Base-by-base conservation (phyloP, 176 grass and related monocot species). In the Guadua angustifolia region DNA sequence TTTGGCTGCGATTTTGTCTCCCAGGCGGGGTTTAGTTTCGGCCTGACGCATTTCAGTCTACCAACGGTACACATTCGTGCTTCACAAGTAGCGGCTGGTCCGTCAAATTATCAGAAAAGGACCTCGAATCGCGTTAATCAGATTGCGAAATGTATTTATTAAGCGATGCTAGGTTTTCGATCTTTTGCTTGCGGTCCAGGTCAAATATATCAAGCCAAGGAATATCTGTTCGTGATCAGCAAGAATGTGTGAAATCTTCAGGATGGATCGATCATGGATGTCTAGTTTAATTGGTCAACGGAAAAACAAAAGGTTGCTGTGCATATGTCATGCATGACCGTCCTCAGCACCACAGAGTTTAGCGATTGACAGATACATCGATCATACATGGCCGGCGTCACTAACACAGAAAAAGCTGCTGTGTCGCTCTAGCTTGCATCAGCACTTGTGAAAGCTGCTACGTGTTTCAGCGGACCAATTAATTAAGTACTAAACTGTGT, bases 1-100 rank as follows among this genome's bases (percentile, higher is more conserved):
- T 61, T 36, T 36, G 35, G 61, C 74, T 29, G 56, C n/a, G 24
- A 13, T 18, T 62, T 77, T 19, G 39, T 78, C 75, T 78, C 53
- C 70, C 21, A 26, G 6, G 40, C 11, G 10, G 32, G 21, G 33
- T 5, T 46, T 13, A 11, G 51, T 58, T 22, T 58, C 55, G 19
- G 0, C 55, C 55, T 22, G 5, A 75, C 52, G 73, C 58, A 75
- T 58, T 75, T 57, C 51, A 9, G 19, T 10, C n/a, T 5, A 24
- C 55, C 17, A 19, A 22, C 0, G 0, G 47, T 19, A 57, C 17
- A n/a, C n/a, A n/a, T 10, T 45, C 49, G 74, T 16, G 52, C 53
- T 76, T 59, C 74, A 59, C 74, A 59, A 59, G 26, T 56, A 7
- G 44, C 45, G 39, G n/a, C 43, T 73, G 49, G 50, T 55, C 18